These are phyloP conservation scores for Fusarium sp. DNA, from an alignment of 2,329 filamentous ascomycete genomes.

Conservation along the genomic window DNA sequence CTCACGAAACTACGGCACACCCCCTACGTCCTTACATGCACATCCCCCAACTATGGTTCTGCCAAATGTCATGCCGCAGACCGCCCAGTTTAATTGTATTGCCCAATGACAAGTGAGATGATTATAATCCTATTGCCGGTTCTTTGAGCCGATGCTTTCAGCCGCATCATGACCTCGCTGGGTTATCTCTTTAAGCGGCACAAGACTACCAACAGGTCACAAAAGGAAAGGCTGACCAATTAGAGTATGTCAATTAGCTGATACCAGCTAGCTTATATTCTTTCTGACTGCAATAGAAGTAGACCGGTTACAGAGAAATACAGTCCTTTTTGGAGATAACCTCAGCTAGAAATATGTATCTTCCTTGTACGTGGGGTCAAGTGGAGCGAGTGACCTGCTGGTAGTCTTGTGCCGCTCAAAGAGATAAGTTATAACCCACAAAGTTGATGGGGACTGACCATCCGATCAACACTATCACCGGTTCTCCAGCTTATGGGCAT, in stretches of 20 bases:
- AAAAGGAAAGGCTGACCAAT: too few relatives aligned
- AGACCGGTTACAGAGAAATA: too few relatives aligned
- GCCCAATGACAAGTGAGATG: constrained; percentile 31
- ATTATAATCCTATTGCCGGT: constrained; percentile 36
- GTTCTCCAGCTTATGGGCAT: neutral
- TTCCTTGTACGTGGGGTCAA: too few relatives aligned
- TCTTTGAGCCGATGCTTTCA: constrained; percentile 18
- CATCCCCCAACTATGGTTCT: constrained; percentile 34
- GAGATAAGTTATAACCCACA: neutral
- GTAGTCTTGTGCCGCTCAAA: too few relatives aligned
- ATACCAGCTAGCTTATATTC: too few relatives aligned
- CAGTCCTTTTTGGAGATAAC: too few relatives aligned
- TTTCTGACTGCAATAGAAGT: too few relatives aligned
- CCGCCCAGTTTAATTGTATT: constrained; percentile 27
- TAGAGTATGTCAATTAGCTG: too few relatives aligned
- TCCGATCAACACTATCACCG: neutral
- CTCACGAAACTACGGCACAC: constrained; percentile 30
- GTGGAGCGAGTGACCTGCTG: too few relatives aligned
- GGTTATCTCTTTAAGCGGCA: too few relatives aligned
- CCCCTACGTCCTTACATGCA: constrained; percentile 13
- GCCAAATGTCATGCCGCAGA: constrained; percentile 37
- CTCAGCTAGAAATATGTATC: too few relatives aligned
- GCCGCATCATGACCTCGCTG: constrained; percentile 16
- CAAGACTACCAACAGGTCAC: too few relatives aligned
- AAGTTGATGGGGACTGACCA: neutral